Conservation (phyloP, 257 asterid genomes). For the Schizonepeta tenuifolia region DNA sequence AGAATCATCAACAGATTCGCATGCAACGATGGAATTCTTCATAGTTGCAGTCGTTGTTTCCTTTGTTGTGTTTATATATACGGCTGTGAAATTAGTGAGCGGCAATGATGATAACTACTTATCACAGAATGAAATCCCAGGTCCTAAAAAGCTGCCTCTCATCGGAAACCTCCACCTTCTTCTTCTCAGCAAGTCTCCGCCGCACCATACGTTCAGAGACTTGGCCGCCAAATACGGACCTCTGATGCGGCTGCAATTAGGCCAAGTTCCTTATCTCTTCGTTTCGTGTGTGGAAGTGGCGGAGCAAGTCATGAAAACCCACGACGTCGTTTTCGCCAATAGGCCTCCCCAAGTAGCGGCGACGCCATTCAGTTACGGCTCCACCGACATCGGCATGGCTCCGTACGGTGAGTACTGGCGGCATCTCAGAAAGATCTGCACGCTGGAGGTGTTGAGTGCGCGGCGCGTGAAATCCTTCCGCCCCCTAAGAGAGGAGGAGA, state of each 20-base stretch:
- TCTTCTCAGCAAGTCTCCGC: background rate
- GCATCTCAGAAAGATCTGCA: background rate
- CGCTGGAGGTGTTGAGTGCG: background rate
- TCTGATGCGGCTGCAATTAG: background rate
- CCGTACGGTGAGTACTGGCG: slow-evolving; percentile 20
- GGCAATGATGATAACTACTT: too few relatives aligned
- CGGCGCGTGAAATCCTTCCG: background rate
- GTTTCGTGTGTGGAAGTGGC: background rate
- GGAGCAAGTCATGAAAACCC: background rate
- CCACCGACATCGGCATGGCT: background rate
- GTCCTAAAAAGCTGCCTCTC: background rate
- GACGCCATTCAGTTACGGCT: background rate
- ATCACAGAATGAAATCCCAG: background rate
- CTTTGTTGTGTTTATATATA: too few relatives aligned
- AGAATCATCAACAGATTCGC: too few relatives aligned
- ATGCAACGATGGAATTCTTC: too few relatives aligned
- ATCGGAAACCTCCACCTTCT: background rate
- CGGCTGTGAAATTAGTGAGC: too few relatives aligned
- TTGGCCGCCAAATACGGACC: background rate
- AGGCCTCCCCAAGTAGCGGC: background rate
- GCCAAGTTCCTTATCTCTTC: background rate
- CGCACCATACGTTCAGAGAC: background rate
- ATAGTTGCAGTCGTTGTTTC: too few relatives aligned
- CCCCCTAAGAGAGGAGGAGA: background rate
- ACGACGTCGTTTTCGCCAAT: slow-evolving; percentile 1